These are phyloP conservation scores for Xylaria nigripes DNA, from an alignment of 495 filamentous ascomycete genomes.

Conservation along the genomic window DNA sequence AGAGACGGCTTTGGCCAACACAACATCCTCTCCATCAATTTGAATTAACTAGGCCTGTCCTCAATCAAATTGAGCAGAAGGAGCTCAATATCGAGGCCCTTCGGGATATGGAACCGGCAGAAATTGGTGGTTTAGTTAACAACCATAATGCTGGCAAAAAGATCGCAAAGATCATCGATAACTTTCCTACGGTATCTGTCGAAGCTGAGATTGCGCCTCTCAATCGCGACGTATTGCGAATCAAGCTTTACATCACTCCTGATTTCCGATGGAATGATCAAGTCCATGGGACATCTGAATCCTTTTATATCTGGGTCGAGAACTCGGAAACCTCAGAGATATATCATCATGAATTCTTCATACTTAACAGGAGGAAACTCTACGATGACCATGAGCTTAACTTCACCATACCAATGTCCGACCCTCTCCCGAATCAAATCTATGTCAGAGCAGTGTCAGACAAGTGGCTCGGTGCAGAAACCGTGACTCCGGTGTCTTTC, in stretches of 20 bases:
- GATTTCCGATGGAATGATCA: slow-evolving; percentile 95
- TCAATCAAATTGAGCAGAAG: slow-evolving; percentile 75
- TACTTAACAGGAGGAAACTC: slow-evolving; percentile 78
- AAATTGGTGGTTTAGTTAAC: slow-evolving; percentile 87
- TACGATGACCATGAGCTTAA: slow-evolving; percentile 93
- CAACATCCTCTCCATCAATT: slow-evolving; percentile 96
- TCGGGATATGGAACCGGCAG: slow-evolving; percentile 82
- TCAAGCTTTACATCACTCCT: slow-evolving; percentile 74
- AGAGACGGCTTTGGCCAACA: slow-evolving; percentile 88
- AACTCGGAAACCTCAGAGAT: slow-evolving; percentile 97
- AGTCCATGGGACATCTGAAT: slow-evolving; percentile 89
- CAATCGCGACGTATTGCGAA: slow-evolving; percentile 86
- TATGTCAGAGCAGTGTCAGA: slow-evolving; percentile 93
- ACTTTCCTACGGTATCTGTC: slow-evolving; percentile 84
- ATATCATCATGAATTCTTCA: slow-evolving; percentile 96
- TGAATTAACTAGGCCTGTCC: slow-evolving; percentile 72
- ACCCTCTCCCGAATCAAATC: slow-evolving; percentile 88
- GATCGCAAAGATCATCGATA: slow-evolving; percentile 71
- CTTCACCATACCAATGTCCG: slow-evolving; percentile 92
- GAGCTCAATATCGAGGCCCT: slow-evolving; percentile 69
- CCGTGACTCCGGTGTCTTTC: slow-evolving; percentile 89
- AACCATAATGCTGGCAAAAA: slow-evolving; percentile 78
- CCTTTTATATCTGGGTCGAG: slow-evolving; percentile 98
- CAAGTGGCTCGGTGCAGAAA: slow-evolving; percentile 95
- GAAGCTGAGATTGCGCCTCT: slow-evolving; percentile 92